Percentiles rank a stretch among this genome's conserved stretches.
phyloP scores from a whole-genome alignment of 2,329 filamentous ascomycete genomes.

The Fusarium bulbicola region DNA sequence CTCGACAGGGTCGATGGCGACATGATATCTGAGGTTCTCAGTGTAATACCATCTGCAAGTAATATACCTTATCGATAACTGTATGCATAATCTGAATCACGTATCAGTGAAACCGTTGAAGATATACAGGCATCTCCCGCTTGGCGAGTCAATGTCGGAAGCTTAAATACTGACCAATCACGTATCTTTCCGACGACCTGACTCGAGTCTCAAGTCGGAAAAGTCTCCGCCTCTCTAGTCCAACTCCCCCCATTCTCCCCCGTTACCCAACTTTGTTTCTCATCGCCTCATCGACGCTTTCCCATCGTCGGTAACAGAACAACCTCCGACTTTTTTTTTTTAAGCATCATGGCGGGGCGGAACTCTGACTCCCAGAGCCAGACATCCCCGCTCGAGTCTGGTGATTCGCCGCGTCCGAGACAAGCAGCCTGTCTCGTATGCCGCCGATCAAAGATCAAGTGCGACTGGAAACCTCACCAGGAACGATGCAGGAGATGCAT shows the following conservation, averaged over 20 bases:
- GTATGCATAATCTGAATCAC: neutral
- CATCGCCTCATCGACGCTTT: constrained; percentile 5
- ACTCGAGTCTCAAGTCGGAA: neutral
- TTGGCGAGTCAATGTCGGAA: constrained; percentile 17
- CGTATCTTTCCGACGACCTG: neutral
- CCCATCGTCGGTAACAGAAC: constrained; percentile 29
- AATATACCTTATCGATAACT: neutral
- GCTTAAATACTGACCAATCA: constrained; percentile 23
- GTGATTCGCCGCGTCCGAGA: constrained; percentile 43
- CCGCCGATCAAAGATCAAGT: constrained; percentile 74
- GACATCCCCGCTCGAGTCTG: constrained; percentile 34
- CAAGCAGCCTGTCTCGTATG: constrained; percentile 70
- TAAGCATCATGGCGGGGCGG: constrained; percentile 26
- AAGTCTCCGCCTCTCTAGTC: constrained; percentile 20
- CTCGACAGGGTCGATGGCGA: constrained; percentile 35
- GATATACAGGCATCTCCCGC: neutral
- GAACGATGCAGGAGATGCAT: constrained; percentile 68
- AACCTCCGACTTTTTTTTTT: constrained; percentile 18
- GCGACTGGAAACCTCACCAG: constrained; percentile 64
- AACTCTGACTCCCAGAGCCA: constrained; percentile 19
- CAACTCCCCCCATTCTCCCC: constrained; percentile 2
- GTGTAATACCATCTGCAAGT: neutral
- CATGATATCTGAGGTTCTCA: neutral
- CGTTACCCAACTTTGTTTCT: neutral
- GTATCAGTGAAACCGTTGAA: neutral